These are phyloP conservation scores for Thecaphora frezii DNA, from an alignment of 1,284 basidiomycete species.

Conservation along the genomic window DNA sequence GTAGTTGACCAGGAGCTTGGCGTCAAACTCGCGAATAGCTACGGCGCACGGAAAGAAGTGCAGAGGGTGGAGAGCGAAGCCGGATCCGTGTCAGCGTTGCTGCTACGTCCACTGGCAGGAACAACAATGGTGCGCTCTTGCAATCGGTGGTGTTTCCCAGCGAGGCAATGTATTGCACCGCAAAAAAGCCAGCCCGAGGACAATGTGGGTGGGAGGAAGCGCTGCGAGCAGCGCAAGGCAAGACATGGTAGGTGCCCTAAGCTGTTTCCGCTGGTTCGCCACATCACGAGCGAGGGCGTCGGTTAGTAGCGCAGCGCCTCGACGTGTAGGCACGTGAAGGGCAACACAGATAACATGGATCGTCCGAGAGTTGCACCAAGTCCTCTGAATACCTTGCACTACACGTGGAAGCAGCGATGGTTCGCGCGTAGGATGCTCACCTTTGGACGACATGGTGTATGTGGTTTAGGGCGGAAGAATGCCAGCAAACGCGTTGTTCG, in stretches of 20 bases:
- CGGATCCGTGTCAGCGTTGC: not conserved
- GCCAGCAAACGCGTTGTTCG: too few relatives aligned
- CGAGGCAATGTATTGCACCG: not conserved
- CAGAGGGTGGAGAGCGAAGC: not conserved
- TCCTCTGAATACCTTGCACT: not conserved
- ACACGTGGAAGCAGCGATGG: not conserved
- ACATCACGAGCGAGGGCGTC: too few relatives aligned
- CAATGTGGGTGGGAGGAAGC: not conserved
- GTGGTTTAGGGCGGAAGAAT: too few relatives aligned
- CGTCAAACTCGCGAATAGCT: constrained; percentile 58
- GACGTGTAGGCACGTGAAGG: not conserved
- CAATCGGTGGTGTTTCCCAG: not conserved
- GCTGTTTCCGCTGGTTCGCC: too few relatives aligned
- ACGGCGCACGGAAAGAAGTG: not conserved
- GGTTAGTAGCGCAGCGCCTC: too few relatives aligned
- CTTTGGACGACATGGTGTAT: constrained; percentile 46
- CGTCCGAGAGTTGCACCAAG: not conserved
- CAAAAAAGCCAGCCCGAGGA: not conserved
- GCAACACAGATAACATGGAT: not conserved
- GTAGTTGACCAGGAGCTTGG: constrained; percentile 59
- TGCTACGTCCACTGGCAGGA: not conserved
- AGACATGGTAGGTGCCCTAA: too few relatives aligned
- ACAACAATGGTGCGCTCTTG: not conserved
- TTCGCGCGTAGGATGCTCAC: constrained; percentile 26
- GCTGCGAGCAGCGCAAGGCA: too few relatives aligned